Evolutionary conservation across 2,329 filamentous ascomycete species (phyloP), one percentile per base, ranked within the genome.

Genomic region (Pseudocercospora eumusae): DNA sequence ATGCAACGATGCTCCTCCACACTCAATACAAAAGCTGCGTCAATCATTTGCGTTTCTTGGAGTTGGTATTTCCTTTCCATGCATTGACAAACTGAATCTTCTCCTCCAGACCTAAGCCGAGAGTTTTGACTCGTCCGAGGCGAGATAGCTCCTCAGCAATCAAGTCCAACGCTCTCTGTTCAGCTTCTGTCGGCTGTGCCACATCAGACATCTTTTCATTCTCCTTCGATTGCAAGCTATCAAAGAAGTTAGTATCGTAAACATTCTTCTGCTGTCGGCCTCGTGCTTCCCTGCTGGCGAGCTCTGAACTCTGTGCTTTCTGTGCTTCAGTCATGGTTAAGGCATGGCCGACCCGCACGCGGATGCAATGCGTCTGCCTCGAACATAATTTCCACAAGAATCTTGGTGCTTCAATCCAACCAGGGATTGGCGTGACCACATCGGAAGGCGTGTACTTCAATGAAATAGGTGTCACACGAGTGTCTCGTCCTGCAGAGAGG

Each of bases 381-480:
- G 89, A 91, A 33, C 96, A 86, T 8, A 98, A 81, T 57, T 88
- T 89, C 92, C 93, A 99, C 8, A 97, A 73, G 75, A 97, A 97
- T 1, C 79, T 79, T 5, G 84, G 56, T 75, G 90, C 92, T 27
- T 83, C 83, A 18, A 66, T 50, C 61, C 66, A 69, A 11, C 88
- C 87, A 0, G 95, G 93, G 0, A 99, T 80, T 0, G 95, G 93
- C 0, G 95, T 97, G 0, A 93, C 96, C 62, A 98, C 88, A 74
- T 98, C 93, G 4, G 89, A 84, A 0, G 93, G 90, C 0, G 91
- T 90, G 76, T 98, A 99, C 57, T 93, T 87, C 65, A 99, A 81
- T 75, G 89, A 96, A 63, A 99, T 84, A 1, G 95, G 93, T 78
- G 96, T 98, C 68, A 99, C 91, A 73, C 88, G 89, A 8, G 88